phyloP scores from a whole-genome alignment of 495 filamentous ascomycete species.

The Sordaria brevicollis region DNA sequence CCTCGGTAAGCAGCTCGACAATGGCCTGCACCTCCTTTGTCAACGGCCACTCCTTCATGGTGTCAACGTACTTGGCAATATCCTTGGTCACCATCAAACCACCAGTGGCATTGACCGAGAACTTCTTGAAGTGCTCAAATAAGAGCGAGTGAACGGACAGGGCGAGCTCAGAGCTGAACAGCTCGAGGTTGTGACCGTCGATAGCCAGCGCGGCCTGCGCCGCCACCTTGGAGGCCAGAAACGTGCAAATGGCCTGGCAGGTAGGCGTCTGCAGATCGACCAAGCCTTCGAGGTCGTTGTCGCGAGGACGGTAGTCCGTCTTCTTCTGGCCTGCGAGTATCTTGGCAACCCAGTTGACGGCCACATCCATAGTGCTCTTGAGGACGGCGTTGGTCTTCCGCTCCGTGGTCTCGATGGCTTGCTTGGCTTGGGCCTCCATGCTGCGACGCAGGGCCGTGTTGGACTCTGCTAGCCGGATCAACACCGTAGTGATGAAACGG shows the following conservation, averaged over 20 bases:
- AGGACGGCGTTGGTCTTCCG: constrained; percentile 81
- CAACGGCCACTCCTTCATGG: constrained; percentile 71
- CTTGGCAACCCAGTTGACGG: constrained; percentile 66
- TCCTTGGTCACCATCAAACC: constrained; percentile 95
- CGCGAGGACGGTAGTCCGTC: constrained; percentile 82
- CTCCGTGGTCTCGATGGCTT: constrained; percentile 68
- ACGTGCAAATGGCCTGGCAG: constrained; percentile 65
- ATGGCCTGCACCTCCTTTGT: constrained; percentile 56
- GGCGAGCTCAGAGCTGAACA: constrained; percentile 78
- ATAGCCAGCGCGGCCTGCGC: constrained; percentile 53
- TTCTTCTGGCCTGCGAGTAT: constrained; percentile 76
- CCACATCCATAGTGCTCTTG: constrained; percentile 75
- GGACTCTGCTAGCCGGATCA: constrained; percentile 78
- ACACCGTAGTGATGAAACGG: constrained; percentile 76
- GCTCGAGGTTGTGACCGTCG: constrained; percentile 64
- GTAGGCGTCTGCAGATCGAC: constrained; percentile 82
- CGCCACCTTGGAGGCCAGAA: constrained; percentile 54
- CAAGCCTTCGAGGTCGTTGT: constrained; percentile 62
- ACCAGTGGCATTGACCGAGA: constrained; percentile 80
- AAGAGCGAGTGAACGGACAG: constrained; percentile 64
- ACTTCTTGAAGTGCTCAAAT: constrained; percentile 89
- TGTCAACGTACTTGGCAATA: constrained; percentile 73
- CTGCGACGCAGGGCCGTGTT: constrained; percentile 82
- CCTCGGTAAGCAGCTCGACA: constrained; percentile 81
- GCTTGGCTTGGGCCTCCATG: constrained; percentile 76